Conservation (phyloP, 1,139 yeast species). For the Lodderomyces metapsilosis region DNA sequence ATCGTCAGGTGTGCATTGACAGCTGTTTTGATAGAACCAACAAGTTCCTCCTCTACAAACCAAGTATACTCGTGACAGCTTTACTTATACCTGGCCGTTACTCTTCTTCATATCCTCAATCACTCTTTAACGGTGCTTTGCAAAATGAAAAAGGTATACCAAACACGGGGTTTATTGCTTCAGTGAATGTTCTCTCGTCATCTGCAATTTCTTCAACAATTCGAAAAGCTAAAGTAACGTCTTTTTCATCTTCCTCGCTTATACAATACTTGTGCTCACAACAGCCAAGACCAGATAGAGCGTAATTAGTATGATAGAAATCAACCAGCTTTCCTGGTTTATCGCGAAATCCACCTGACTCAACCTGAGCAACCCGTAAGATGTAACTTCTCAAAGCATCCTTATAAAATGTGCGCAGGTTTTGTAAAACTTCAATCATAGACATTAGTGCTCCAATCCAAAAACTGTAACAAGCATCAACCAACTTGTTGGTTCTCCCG, state of each 20-base stretch:
- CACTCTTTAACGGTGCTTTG: background rate
- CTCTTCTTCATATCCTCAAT: no score
- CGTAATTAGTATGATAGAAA: slow-evolving; percentile 88
- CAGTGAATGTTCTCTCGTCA: slow-evolving; percentile 24
- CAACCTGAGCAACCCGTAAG: slow-evolving; percentile 69
- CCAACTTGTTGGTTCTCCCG: slow-evolving; percentile 90
- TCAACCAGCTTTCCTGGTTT: slow-evolving; percentile 85
- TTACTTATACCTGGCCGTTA: no score
- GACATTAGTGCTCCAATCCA: slow-evolving; percentile 89
- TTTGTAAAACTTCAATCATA: slow-evolving; percentile 52
- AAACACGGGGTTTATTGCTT: slow-evolving; percentile 59
- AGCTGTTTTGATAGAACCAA: no score
- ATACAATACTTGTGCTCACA: slow-evolving; percentile 54
- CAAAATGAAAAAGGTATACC: slow-evolving; percentile 46
- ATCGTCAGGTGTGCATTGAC: no score
- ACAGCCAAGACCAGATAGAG: slow-evolving; percentile 71
- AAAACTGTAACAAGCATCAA: slow-evolving; percentile 93
- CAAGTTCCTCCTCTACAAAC: no score
- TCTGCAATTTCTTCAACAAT: slow-evolving; percentile 21
- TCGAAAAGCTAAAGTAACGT: slow-evolving; percentile 27
- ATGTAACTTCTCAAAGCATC: slow-evolving; percentile 64
- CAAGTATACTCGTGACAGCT: no score
- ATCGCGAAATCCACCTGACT: slow-evolving; percentile 75
- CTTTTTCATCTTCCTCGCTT: slow-evolving; percentile 17
- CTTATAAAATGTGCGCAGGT: slow-evolving; percentile 37